These are phyloP conservation scores for Fusarium azukiicola DNA, from an alignment of 2,329 filamentous ascomycete genomes.

Conservation along the genomic window DNA sequence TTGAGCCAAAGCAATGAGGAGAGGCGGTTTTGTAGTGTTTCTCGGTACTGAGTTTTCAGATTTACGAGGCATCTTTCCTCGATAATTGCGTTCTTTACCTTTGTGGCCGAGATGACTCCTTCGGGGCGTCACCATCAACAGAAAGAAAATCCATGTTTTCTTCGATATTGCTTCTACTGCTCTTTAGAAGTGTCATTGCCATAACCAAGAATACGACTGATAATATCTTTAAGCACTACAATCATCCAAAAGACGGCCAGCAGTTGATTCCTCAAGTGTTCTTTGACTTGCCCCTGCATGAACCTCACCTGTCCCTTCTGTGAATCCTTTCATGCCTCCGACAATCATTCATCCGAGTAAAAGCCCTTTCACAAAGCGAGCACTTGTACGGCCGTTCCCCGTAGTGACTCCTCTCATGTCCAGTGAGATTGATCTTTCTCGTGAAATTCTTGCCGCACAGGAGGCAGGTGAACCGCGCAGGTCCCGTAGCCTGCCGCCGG, in stretches of 20 bases:
- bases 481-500: not conserved
- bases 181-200: too few species aligned
- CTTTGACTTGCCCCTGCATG: not conserved
- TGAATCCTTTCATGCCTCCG: constrained; percentile 59
- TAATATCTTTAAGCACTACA: too few species aligned
- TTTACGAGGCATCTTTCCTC: too few species aligned
- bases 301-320: constrained; percentile 20
- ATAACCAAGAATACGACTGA: too few species aligned
- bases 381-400: constrained; percentile 58
- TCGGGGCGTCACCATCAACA: too few species aligned
- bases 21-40: not conserved
- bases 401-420: constrained; percentile 63
- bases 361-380: constrained; percentile 56
- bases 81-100: not conserved
- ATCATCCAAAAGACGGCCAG: too few species aligned
- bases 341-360: constrained; percentile 59
- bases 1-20: not conserved
- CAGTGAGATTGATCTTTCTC: constrained; percentile 59
- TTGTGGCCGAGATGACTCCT: not conserved
- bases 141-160: too few species aligned
- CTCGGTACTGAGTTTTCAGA: too few species aligned
- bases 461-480: constrained; percentile 52
- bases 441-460: constrained; percentile 64
- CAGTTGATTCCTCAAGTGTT: too few species aligned
- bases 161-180: too few species aligned